A percentile compares a stretch with the other conserved stretches of the same genome.
Evolutionary conservation across 164 flowering plant species (phyloP).

Genomic region (Akebia trifoliata): DNA sequence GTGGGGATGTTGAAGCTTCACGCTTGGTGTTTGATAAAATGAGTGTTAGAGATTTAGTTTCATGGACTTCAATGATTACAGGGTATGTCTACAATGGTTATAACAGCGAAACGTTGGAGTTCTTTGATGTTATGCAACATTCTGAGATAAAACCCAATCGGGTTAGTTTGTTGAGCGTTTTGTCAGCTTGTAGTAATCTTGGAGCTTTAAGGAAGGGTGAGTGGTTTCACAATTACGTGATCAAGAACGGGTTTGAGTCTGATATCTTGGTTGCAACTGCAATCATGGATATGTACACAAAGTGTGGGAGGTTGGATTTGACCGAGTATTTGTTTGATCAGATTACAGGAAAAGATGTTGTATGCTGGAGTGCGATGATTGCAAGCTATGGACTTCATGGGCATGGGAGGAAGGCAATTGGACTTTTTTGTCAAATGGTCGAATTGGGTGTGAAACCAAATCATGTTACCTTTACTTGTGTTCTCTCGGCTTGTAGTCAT

Average conservation of each 20-base stretch:
- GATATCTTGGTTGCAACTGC: constrained; percentile 27
- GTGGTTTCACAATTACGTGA: constrained; percentile 23
- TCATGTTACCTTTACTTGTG: constrained; percentile 26
- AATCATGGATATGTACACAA: constrained; percentile 30
- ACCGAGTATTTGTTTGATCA: constrained; percentile 23
- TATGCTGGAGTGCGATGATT: constrained; percentile 38
- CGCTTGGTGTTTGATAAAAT: constrained; percentile 26
- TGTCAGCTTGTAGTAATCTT: constrained; percentile 26
- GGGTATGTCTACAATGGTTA: constrained; percentile 27
- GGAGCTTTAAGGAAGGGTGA: constrained; percentile 24
- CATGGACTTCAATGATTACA: constrained; percentile 32
- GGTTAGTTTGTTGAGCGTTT: constrained; percentile 24
- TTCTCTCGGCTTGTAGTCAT: constrained; percentile 35
- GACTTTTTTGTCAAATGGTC: constrained; percentile 22
- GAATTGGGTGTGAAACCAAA: constrained; percentile 23
- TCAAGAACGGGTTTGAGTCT: constrained; percentile 21
- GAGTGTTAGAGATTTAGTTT: constrained; percentile 22
- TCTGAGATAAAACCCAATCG: constrained; percentile 16
- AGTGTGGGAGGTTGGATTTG: constrained; percentile 29
- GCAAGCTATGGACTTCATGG: constrained; percentile 33
- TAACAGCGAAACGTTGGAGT: constrained; percentile 15
- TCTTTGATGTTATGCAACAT: constrained; percentile 18
- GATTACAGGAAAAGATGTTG: constrained; percentile 25
- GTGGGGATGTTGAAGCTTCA: constrained; percentile 19
- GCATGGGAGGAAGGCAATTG: constrained; percentile 19